Base-by-base conservation (phyloP, 768 basidiomycete species). In the Gyrodon lividus region DNA sequence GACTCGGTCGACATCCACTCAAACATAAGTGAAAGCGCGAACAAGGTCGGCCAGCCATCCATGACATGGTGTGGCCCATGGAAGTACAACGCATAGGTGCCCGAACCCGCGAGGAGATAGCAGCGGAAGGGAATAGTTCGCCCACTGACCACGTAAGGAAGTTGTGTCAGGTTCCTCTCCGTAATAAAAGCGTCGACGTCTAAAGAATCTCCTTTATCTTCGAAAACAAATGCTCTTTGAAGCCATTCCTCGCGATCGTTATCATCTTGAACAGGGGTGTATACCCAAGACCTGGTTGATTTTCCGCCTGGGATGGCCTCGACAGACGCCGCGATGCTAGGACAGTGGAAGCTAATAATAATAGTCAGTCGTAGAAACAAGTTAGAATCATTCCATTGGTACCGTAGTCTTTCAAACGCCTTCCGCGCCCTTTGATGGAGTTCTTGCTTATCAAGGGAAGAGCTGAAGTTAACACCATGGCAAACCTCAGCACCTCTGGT, bases 221-320 rank as follows among this genome's bases (percentile, higher is more conserved):
- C 52, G 6, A 58, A 46, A 8, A 28, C 50, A 38, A 67, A 33
- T 6, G 59, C 51, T 19, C 61, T 42, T 38, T 67, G 9, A 31
- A 62, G 57, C 65, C 65, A 65, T 8, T 46, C 49, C 28, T 59
- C 34, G 13, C 64, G 57, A 43, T 60, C 60, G 19, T 50, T 46
- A 9, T n/a, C 9, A 14, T 17, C 33, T 40, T 24, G 23, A 53
- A 65, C 14, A 17, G 65, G 60, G 19, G 46, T 53, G 31, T 67
- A 65, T 12, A 63, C 31, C 52, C 52, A 53, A 5, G 50, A 41
- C n/a, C 31, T 48, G 6, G 20, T 44, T 26, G 20, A n/a, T n/a
- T n/a, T n/a, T n/a, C n/a, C n/a, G n/a, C n/a, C n/a, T n/a, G n/a
- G n/a, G n/a, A n/a, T n/a, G n/a, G n/a, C n/a, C n/a, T 26, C 50